phyloP scores from a whole-genome alignment of 176 grass and related monocot genomes.

The Canna indica region DNA sequence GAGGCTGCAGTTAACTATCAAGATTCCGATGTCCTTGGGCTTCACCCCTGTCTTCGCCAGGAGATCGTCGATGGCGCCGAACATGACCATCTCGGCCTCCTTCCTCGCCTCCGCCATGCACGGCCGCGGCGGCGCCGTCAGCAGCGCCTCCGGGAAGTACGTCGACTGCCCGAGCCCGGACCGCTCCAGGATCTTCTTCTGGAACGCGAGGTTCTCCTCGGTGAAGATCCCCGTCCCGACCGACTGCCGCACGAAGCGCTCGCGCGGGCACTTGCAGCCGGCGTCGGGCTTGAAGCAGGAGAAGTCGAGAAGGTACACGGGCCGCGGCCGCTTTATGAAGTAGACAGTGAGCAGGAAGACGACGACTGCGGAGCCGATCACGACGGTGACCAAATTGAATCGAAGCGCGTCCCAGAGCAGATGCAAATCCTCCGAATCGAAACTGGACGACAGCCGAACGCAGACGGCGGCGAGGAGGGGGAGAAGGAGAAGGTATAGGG shows the following conservation, averaged over 20 bases:
- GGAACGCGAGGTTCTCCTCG: constrained; percentile 60
- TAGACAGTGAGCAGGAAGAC: constrained; percentile 14
- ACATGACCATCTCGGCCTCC: constrained; percentile 84
- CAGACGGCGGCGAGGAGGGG: constrained; percentile 6
- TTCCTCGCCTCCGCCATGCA: constrained; percentile 87
- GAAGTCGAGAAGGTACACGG: constrained; percentile 54
- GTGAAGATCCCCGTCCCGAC: constrained; percentile 31
- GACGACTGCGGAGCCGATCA: background rate
- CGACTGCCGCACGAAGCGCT: constrained; percentile 62
- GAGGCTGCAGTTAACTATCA: constrained; percentile 75
- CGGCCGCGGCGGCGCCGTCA: constrained; percentile 54
- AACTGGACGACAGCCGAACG: background rate
- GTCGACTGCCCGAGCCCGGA: constrained; percentile 59
- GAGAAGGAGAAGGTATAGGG: constrained; percentile 24
- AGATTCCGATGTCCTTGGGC: constrained; percentile 48
- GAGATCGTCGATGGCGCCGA: constrained; percentile 61
- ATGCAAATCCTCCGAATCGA: constrained; percentile 5
- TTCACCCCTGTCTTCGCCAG: constrained; percentile 52
- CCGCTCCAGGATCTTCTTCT: constrained; percentile 64
- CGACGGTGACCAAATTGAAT: background rate
- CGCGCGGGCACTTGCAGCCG: constrained; percentile 31
- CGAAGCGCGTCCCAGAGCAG: background rate
- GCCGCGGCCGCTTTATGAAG: constrained; percentile 27
- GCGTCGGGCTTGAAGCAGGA: constrained; percentile 31
- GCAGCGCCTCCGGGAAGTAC: constrained; percentile 53